Evolutionary conservation across 2,329 filamentous ascomycete genomes (phyloP), one percentile per base, ranked within the genome.

Genomic region (Sarocladium strictum): DNA sequence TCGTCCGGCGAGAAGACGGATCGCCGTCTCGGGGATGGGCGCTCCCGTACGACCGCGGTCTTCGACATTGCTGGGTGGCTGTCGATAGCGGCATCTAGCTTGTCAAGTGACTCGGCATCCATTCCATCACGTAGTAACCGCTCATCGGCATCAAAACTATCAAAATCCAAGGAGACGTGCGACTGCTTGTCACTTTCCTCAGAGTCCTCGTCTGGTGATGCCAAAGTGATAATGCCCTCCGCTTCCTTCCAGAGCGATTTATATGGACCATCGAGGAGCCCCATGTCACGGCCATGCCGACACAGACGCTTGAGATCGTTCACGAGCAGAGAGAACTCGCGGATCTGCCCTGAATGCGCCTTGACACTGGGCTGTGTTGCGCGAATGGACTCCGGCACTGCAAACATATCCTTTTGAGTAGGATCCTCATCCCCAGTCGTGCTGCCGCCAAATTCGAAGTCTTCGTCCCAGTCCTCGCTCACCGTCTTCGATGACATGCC

Each of bases 401-500:
- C 64, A 59, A 72, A 70, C 23, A 63, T 54, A 55, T 65, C 59
- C 19, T 64, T 62, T 3, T 67, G 67, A 24, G 67, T 66, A 26
- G 65, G 67, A 32, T 68, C 69, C n/a, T 68, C 66, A 15, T 67
- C 68, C 3, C 58, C 66, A 33, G 69, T 63, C 41, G 71, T 73
- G 29, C 76, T 66, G 24, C 72, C 74, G 9, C 79, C 79, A 65
- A 93, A 92, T 57, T 93, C 88, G 62, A 95, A 94, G 66, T 95
- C 90, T 59, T 92, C 88, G 62, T 93, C 90, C 90, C 90, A 95
- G 64, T 94, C 89, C 66, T 95, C 90, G 58, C 86, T 92, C 11
- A 85, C 85, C 15, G 83, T 86, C 67, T 92, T 92, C 58, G 83
- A 85, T n/a, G 86, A 84, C 40, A 90, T 72, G 2, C 87, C 88